Base-by-base conservation (phyloP, 176 grass and related monocot species). In the Cocos nucifera region DNA sequence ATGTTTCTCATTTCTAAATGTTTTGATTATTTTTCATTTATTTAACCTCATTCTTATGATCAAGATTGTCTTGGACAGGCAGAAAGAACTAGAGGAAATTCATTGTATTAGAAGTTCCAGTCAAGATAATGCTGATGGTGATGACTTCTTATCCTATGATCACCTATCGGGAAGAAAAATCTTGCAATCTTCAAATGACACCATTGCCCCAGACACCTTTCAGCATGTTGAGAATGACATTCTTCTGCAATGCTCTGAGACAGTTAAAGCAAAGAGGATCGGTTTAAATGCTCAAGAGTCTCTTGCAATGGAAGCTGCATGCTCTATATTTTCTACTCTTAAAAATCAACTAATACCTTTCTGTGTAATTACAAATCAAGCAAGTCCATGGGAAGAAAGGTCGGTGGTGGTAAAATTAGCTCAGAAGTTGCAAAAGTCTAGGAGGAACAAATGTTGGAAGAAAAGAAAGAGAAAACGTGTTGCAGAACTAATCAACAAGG, bases 361-460 rank as follows among this genome's bases (percentile, higher is more conserved):
- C 67, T 61, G 67, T 72, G 56, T 70, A 4, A 70, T 58, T 3
- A 32, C 73, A 20, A 69, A 69, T 62, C 77, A 85, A 65, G 67
- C 5, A 0, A 70, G 77, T 15, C 50, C 74, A 2, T 92, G 88
- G 84, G 88, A 88, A 66, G 82, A 85, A 67, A 88, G 59, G 25
- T 92, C 81, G 0, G 70, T 73, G 15, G 80, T 70, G 52, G 58
- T 80, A 55, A 81, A 80, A 64, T 76, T 76, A 75, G 30, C 60
- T 75, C 82, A 89, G 65, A 98, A 89, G 76, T 74, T 91, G 79
- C 84, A 89, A 70, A 98, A 92, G 58, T 79, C 61, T 64, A 81
- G 83, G 54, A 83, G 93, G 61, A 98, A 89, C 70, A 89, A 86
- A n/a, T 70, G 44, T 57, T 98, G 84, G 93, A 92, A 75, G 77